Conservation (phyloP, 2,329 filamentous ascomycete genomes). For the Phoma sp. region DNA sequence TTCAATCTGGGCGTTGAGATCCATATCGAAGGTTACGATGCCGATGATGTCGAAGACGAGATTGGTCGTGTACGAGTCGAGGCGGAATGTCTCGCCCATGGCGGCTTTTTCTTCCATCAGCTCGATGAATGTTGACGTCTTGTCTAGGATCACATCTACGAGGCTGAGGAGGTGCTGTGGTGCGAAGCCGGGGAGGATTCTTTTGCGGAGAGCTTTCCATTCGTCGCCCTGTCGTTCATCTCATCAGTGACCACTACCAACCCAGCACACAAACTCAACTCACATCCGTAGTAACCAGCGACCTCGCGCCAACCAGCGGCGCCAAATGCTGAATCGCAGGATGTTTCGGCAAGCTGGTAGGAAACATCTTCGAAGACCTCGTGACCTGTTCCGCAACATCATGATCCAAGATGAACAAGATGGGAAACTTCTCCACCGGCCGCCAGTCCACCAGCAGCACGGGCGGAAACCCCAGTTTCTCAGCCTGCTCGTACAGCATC, state of each 20-base stretch:
- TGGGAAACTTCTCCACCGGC: slow-evolving; percentile 22
- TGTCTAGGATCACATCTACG: slow-evolving; percentile 34
- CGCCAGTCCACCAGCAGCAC: slow-evolving; percentile 26
- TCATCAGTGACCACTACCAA: no score
- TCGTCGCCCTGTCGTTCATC: slow-evolving; percentile 13
- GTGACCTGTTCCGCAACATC: slow-evolving; percentile 28
- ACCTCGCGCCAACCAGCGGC: slow-evolving; percentile 23
- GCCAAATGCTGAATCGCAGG: slow-evolving; percentile 22
- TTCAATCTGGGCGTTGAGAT: slow-evolving; percentile 24
- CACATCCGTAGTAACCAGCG: slow-evolving; percentile 27
- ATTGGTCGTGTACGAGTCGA: slow-evolving; percentile 25
- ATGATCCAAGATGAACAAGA: slow-evolving; percentile 24
- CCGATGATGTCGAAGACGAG: slow-evolving; percentile 32
- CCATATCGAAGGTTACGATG: slow-evolving; percentile 25
- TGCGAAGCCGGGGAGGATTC: slow-evolving; percentile 24
- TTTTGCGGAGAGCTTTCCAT: slow-evolving; percentile 18
- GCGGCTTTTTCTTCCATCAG: slow-evolving; percentile 24
- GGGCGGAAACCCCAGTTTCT: slow-evolving; percentile 24
- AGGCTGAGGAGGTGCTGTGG: slow-evolving; percentile 21
- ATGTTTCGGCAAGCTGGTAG: slow-evolving; percentile 26
- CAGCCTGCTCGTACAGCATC: slow-evolving; percentile 25
- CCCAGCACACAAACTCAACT: not conserved
- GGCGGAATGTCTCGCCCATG: slow-evolving; percentile 12
- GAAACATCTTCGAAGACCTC: slow-evolving; percentile 18
- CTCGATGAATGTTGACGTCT: slow-evolving; percentile 30